phyloP scores from a whole-genome alignment of 163 green algal genomes.

The Volvox carteri region DNA sequence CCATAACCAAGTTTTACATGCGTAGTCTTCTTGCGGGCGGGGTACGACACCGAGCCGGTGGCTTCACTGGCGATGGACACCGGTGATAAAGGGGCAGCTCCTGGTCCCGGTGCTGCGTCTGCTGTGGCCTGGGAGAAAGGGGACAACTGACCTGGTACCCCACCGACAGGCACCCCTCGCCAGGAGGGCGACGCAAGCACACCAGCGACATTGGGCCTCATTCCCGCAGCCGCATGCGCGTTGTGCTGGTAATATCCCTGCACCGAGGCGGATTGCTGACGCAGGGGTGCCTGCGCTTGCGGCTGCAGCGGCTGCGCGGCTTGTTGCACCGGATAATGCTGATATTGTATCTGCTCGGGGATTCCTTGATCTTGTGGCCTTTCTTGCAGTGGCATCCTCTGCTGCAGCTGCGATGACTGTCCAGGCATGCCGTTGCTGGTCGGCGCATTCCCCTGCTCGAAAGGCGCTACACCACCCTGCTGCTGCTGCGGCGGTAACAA shows the following conservation, averaged over 20 bases:
- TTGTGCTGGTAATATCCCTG: background rate
- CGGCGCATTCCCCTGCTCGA: too few relatives aligned
- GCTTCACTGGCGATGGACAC: background rate
- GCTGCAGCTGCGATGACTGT: background rate
- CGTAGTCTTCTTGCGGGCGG: constrained; percentile 10
- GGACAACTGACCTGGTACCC: background rate
- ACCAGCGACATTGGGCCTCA: too few relatives aligned
- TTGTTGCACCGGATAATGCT: background rate
- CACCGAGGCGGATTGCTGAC: background rate
- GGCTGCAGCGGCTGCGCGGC: background rate
- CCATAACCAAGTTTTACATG: constrained; percentile 11
- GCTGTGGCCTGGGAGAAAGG: constrained; percentile 3
- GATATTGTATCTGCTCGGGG: background rate
- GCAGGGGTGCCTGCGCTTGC: background rate
- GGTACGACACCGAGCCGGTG: background rate
- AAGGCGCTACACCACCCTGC: background rate
- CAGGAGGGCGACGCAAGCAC: background rate
- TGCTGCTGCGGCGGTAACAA: background rate
- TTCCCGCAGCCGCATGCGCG: background rate
- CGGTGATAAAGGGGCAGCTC: background rate
- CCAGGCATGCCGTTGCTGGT: background rate
- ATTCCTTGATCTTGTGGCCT: background rate
- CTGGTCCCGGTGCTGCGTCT: background rate
- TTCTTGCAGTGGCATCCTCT: background rate
- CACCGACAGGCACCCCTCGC: background rate